These are phyloP conservation scores for Tulasnella sp. DNA, from an alignment of 768 basidiomycete species.

Conservation along the genomic window DNA sequence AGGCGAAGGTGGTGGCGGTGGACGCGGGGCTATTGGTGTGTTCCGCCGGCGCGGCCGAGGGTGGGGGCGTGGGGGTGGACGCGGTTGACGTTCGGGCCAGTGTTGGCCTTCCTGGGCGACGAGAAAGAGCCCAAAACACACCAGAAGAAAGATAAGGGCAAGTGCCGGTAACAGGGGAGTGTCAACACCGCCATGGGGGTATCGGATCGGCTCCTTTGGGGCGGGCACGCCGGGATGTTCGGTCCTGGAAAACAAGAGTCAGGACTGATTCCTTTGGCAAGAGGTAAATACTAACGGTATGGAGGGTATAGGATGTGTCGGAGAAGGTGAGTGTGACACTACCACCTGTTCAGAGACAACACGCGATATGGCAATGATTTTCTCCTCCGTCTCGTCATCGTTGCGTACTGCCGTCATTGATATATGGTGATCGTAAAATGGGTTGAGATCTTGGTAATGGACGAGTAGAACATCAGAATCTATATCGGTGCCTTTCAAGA, in stretches of 20 bases:
- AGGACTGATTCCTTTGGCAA: background rate
- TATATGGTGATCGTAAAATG: background rate
- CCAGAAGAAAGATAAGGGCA: background rate
- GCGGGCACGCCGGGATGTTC: background rate
- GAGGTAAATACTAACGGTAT: background rate
- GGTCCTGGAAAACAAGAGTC: background rate
- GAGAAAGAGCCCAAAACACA: too few species aligned
- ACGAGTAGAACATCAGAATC: background rate
- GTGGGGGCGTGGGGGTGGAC: too few species aligned
- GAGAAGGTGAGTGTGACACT: background rate
- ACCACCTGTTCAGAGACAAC: background rate
- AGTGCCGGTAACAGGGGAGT: background rate
- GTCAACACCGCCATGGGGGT: background rate
- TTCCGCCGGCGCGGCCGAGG: too few species aligned
- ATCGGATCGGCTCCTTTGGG: background rate
- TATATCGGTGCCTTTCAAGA: background rate
- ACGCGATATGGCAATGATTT: background rate
- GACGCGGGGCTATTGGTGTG: too few species aligned
- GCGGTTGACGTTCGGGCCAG: too few species aligned
- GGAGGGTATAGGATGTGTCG: background rate
- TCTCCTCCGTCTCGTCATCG: background rate
- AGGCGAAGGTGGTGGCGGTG: too few species aligned
- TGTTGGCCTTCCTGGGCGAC: too few species aligned
- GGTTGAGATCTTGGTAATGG: background rate
- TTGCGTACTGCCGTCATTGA: background rate